A percentile compares a stretch with the other conserved stretches of the same genome.
Evolutionary conservation across 352 stramenopile genomes (phyloP).

Genomic region (Phytophthora pluvialis): DNA sequence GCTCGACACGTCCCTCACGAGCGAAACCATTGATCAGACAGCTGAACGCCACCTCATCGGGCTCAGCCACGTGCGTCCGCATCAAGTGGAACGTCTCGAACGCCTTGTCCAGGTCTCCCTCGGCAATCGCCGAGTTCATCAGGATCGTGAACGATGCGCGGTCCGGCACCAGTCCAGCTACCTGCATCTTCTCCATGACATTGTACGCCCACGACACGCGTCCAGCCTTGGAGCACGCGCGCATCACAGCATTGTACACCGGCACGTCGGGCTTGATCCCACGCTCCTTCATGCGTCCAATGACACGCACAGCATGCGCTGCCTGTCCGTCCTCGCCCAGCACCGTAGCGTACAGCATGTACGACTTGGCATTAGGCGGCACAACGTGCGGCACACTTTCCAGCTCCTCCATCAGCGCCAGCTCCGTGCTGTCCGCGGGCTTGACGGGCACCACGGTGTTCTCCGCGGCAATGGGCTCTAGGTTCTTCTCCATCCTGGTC

Average conservation of each 20-base stretch:
- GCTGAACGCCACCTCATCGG: slow-evolving; percentile 74
- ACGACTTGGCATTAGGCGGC: slow-evolving; percentile 62
- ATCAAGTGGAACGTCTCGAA: slow-evolving; percentile 89
- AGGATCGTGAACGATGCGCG: slow-evolving; percentile 80
- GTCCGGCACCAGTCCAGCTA: slow-evolving; percentile 68
- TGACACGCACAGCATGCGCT: slow-evolving; percentile 66
- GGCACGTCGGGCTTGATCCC: slow-evolving; percentile 61
- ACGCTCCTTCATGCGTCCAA: slow-evolving; percentile 84
- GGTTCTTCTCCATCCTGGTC: slow-evolving; percentile 75
- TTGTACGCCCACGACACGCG: slow-evolving; percentile 83
- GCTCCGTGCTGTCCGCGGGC: slow-evolving; percentile 30
- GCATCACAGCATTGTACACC: slow-evolving; percentile 86
- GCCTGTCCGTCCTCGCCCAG: slow-evolving; percentile 53
- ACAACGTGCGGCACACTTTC: slow-evolving; percentile 59
- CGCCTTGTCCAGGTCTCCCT: slow-evolving; percentile 77
- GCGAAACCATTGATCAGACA: slow-evolving; percentile 80
- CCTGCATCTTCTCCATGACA: slow-evolving; percentile 88
- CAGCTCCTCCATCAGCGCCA: slow-evolving; percentile 45
- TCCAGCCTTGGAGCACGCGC: slow-evolving; percentile 72
- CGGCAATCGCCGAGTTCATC: slow-evolving; percentile 78
- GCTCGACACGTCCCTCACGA: slow-evolving; percentile 76
- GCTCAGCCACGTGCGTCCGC: slow-evolving; percentile 74
- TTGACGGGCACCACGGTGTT: slow-evolving; percentile 21
- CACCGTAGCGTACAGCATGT: slow-evolving; percentile 82
- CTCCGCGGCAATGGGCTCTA: slow-evolving; percentile 17